Evolutionary conservation across 2,329 filamentous ascomycete genomes (phyloP).

Genomic region (Curvularia verruculosa): DNA sequence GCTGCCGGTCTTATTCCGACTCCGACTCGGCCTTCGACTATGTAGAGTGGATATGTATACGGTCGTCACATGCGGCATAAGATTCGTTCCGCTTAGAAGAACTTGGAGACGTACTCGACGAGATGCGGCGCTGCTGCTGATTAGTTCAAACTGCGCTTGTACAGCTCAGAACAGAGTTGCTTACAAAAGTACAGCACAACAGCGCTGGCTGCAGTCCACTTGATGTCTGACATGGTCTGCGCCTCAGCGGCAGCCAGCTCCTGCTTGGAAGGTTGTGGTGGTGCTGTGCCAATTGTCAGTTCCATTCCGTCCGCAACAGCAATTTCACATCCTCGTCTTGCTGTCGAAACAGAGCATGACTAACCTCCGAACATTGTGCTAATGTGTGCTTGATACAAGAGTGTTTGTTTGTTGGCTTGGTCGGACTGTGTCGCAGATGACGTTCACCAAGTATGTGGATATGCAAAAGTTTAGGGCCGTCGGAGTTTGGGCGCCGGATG

Average conservation of each 20-base stretch:
- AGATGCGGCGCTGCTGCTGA: conserved; percentile 58
- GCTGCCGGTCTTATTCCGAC: neutral
- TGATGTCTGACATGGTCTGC: conserved; percentile 70
- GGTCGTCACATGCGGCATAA: neutral
- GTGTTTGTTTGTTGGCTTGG: conserved; percentile 10
- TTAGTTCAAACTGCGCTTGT: neutral
- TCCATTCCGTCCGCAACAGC: neutral
- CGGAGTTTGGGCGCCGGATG: conserved; percentile 9
- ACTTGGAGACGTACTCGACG: conserved; percentile 60
- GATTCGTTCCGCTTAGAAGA: conserved; percentile 48
- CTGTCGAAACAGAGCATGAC: neutral
- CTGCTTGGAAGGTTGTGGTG: conserved; percentile 71
- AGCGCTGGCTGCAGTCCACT: conserved; percentile 69
- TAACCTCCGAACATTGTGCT: conserved; percentile 62
- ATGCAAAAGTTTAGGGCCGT: conserved; percentile 17
- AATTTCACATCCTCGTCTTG: neutral
- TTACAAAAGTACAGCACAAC: conserved; percentile 78
- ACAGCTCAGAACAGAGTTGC: conserved; percentile 36
- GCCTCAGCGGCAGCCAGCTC: conserved; percentile 70
- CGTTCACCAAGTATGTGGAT: conserved; percentile 5
- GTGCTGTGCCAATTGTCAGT: conserved; percentile 55
- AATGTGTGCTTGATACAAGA: neutral
- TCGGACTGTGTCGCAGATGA: conserved; percentile 10
- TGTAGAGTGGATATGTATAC: neutral
- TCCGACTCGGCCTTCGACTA: neutral